Base-by-base conservation (phyloP, 495 filamentous ascomycete genomes). In the Penicillium taxi region DNA sequence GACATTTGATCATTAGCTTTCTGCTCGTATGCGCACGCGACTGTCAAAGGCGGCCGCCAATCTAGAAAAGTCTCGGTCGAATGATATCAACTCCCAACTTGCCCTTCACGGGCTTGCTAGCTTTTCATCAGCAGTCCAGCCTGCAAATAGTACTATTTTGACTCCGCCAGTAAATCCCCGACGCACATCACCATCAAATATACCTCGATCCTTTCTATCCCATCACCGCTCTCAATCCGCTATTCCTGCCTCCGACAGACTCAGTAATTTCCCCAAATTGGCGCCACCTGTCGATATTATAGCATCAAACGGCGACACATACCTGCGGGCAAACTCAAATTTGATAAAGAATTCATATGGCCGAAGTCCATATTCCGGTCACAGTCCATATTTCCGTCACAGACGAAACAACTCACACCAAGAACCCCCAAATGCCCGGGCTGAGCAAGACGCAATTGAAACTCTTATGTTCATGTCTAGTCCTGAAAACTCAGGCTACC, bases 11-110 rank as follows among this genome's bases (percentile, higher is more conserved):
- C 35, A 38, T 26, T 50, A 93, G 82, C 58, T 91, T 29, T 85
- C 86, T 20, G 73, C 77, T 24, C 78, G 86, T 50, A 71, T 96
- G 16, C 79, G 77, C 43, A 74, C 85, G 5, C 81, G 86, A 34
- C 67, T 96, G 9, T 84, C 84, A 5, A 93, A 94, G 56, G 87
- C 86, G 23, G 85, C 90, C 66, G 74, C 89, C 48, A 94, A 94
- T 56, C 80, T 96, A 25, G 81, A 90, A 59, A 78, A 91, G 55
- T 85, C 82, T 33, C 86, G 85, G 72, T 71, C 74, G 9, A 76
- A 75, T 42, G 73, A 70, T 18, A 70, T 83, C 36, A 74, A 78
- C 30, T 77, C 41, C 21, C 47, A 89, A 42, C 66, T 83, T n/a
- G 80, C 88, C 50, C 66, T 75, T 9, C 63, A 81, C 16, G 70